Conservation (phyloP, 2,329 filamentous ascomycete species). For the Stenocarpella maydis region DNA sequence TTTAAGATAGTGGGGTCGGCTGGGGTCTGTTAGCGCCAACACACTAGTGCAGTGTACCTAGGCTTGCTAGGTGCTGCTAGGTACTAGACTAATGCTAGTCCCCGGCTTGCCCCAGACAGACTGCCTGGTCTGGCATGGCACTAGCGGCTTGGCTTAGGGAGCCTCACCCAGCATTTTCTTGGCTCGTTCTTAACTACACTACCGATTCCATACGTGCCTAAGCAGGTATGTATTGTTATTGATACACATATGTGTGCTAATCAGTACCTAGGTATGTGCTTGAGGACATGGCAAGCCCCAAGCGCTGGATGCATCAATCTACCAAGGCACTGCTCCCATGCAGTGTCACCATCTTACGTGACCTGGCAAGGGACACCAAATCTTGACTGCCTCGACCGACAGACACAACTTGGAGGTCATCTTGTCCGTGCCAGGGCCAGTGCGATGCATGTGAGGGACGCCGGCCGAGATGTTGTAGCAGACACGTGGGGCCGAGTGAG, state of each 20-base stretch:
- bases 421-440: background rate
- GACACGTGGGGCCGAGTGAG: slow-evolving; percentile 22
- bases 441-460: slow-evolving; percentile 1
- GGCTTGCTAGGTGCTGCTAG: slow-evolving; percentile 10
- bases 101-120: no score
- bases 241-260: no score
- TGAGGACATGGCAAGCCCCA: no score
- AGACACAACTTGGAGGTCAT: background rate
- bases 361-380: background rate
- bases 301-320: no score
- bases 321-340: background rate
- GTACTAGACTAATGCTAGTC: no score
- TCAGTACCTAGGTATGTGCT: no score
- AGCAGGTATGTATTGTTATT: no score
- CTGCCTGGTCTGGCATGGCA: no score
- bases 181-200: no score
- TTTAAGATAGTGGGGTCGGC: slow-evolving; percentile 3
- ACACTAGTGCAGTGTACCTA: no score
- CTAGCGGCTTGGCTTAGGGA: slow-evolving; percentile 20
- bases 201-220: no score
- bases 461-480: background rate
- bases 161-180: no score
- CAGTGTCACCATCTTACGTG: background rate
- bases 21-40: slow-evolving; percentile 13
- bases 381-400: background rate